Evolutionary conservation across 768 basidiomycete species (phyloP), one percentile per base, ranked within the genome.

Genomic region (Leccinum broughii): DNA sequence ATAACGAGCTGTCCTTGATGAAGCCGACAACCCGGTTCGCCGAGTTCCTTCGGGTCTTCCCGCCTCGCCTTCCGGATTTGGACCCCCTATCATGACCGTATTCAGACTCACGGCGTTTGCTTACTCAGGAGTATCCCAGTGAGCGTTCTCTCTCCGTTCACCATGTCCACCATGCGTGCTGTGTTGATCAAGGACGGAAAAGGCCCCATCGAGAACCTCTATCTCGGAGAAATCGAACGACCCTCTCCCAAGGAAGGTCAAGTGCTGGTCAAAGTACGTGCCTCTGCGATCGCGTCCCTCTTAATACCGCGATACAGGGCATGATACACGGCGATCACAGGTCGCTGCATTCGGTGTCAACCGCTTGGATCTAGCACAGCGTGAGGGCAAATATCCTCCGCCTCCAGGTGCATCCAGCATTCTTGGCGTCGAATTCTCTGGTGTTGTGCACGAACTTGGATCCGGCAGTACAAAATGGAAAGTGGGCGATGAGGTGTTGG

Each of bases 401-500:
- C 93, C 93, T 32, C 80, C 86, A n/a, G 89, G 87, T 46, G 83
- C 85, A 20, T 87, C 88, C 37, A 75, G 80, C 7, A 87, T 95
- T 69, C 80, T 95, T 9, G 93, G 95, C 4, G 90, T 94, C 49
- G 95, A 96, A 73, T 96, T 95, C 71, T 85, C 92, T 24, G 91
- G 92, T 6, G 70, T 68, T 3, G 79, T 93, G 52, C 75, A 79
- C 39, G 77, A 82, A 52, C 64, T 88, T 14, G 88, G 87, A 0
- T 67, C 77, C 15, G 77, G 72, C 30, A 81, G 82, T 10, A 77
- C 78, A 32, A 73, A 75, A 49, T 92, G 86, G 83, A 78, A 81
- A 63, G 67, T 82, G 26, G 85, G 83, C 4, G 87, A 91, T 63
- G 86, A 90, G 69, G 90, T 93, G 10, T 79, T 90, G 64, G 95